Percentiles rank a stretch among this genome's conserved stretches.
phyloP scores from a whole-genome alignment of 331 rosid species.

The Quercus lobata region DNA sequence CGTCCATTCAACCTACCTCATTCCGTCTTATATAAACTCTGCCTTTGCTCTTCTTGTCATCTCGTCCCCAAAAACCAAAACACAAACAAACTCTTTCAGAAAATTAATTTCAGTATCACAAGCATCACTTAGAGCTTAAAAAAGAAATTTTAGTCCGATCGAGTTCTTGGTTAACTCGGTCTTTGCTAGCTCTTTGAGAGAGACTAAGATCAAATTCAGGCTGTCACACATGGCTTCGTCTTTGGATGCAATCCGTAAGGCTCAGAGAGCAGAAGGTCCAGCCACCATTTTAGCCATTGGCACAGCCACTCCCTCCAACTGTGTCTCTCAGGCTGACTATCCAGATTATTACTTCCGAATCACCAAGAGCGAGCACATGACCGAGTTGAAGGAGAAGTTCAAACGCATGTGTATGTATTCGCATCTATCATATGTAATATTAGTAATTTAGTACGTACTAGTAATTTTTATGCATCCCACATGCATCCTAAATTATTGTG shows the following conservation, averaged over 20 bases:
- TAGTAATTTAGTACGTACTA: too few relatives aligned
- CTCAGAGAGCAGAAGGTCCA: conserved; percentile 50
- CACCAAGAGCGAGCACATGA: conserved; percentile 59
- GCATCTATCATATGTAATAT: too few relatives aligned
- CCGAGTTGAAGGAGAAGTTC: conserved; percentile 51
- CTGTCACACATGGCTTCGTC: conserved; percentile 18
- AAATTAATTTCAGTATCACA: neutral
- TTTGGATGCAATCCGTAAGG: conserved; percentile 42
- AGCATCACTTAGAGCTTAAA: too few relatives aligned
- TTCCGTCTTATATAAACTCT: neutral
- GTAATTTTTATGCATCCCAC: too few relatives aligned
- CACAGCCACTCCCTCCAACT: conserved; percentile 50
- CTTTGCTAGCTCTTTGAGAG: neutral
- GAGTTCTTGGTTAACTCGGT: neutral
- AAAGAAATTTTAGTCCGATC: too few relatives aligned
- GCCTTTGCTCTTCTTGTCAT: too few relatives aligned
- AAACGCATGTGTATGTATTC: conserved; percentile 50
- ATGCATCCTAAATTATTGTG: too few relatives aligned
- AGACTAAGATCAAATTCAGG: neutral
- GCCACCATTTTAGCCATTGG: conserved; percentile 55
- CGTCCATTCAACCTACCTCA: conserved; percentile 4
- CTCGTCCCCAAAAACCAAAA: too few relatives aligned
- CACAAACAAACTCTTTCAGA: too few relatives aligned
- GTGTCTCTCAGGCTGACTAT: conserved; percentile 38
- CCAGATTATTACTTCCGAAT: conserved; percentile 64